Evolutionary conservation across 78 protist genomes (phyloP).

Genomic region (Pigoraptor vietnamica): DNA sequence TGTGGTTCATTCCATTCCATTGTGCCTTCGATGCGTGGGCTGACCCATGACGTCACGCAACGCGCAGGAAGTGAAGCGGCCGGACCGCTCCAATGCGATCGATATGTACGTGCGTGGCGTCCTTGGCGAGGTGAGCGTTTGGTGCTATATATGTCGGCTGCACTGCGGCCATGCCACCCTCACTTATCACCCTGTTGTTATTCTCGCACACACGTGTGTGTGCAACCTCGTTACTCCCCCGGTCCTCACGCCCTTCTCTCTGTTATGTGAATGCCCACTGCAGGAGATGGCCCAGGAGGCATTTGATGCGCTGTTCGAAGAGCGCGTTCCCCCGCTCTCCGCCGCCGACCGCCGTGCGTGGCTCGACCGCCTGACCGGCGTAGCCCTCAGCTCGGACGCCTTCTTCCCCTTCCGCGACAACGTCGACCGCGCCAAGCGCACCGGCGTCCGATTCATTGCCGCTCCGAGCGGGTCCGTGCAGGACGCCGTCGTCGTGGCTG

Average conservation of each 20-base stretch:
- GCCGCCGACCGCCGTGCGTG: conserved; percentile 36
- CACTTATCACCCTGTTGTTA: no score
- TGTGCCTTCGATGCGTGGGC: no score
- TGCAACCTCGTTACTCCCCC: no score
- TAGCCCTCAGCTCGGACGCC: conserved; percentile 56
- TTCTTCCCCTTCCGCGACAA: conserved; percentile 82
- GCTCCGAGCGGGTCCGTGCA: conserved; percentile 54
- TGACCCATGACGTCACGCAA: no score
- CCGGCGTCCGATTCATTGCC: conserved; percentile 46
- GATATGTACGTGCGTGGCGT: conserved; percentile 38
- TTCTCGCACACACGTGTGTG: no score
- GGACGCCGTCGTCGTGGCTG: conserved; percentile 47
- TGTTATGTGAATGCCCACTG: no score
- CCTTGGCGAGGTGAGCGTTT: conserved; percentile 19
- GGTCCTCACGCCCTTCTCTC: no score
- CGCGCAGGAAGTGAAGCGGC: conserved; percentile 24
- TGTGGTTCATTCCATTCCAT: no score
- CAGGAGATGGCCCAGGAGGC: conserved; percentile 10
- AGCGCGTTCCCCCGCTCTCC: conserved; percentile 27
- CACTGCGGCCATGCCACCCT: no score
- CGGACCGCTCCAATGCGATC: conserved; percentile 40
- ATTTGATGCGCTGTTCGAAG: conserved; percentile 22
- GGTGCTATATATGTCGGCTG: no score
- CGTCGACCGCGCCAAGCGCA: conserved; percentile 36
- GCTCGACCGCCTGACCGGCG: conserved; percentile 17